These are phyloP conservation scores for Vicia sativa DNA, from an alignment of 306 rosid species.

Conservation along the genomic window DNA sequence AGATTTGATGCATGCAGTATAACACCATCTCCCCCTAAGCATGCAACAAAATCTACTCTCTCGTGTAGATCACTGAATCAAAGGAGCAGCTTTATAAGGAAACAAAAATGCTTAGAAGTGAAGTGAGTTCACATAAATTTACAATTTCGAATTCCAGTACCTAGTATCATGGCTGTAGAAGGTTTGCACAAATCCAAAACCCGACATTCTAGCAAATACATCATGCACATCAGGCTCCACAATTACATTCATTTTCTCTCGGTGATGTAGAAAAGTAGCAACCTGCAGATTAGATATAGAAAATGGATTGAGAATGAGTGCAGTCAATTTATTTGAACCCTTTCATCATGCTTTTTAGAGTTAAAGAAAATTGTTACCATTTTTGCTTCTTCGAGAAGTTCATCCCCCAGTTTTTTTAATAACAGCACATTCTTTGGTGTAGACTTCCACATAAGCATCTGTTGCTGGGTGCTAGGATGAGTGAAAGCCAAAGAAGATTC, in stretches of 20 bases:
- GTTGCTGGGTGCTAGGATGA: slow-evolving; percentile 98
- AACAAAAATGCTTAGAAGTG: neutral
- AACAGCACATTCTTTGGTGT: slow-evolving; percentile 84
- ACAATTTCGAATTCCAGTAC: slow-evolving; percentile 48
- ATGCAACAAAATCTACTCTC: slow-evolving; percentile 96
- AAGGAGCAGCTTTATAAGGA: slow-evolving; percentile 29
- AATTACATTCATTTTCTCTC: slow-evolving; percentile 89
- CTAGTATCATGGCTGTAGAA: slow-evolving; percentile 94
- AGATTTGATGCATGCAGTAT: slow-evolving; percentile 94
- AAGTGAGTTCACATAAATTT: slow-evolving; percentile 23
- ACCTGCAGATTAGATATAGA: slow-evolving; percentile 54
- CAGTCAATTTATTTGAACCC: too few species aligned
- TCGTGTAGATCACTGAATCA: slow-evolving; percentile 84
- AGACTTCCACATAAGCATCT: slow-evolving; percentile 99
- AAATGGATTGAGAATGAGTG: slow-evolving; percentile 34
- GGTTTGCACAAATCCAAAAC: slow-evolving; percentile 98
- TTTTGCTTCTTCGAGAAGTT: slow-evolving; percentile 97
- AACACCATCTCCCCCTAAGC: slow-evolving; percentile 99
- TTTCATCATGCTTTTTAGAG: too few species aligned
- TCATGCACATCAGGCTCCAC: slow-evolving; percentile 98
- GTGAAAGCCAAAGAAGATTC: slow-evolving; percentile 95
- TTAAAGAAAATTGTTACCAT: slow-evolving; percentile 52
- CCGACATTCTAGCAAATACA: slow-evolving; percentile 90
- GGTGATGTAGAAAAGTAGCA: slow-evolving; percentile 71
- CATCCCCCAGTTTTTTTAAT: slow-evolving; percentile 89